phyloP scores from a whole-genome alignment of 306 rosid genomes.

The Vicia faba region DNA sequence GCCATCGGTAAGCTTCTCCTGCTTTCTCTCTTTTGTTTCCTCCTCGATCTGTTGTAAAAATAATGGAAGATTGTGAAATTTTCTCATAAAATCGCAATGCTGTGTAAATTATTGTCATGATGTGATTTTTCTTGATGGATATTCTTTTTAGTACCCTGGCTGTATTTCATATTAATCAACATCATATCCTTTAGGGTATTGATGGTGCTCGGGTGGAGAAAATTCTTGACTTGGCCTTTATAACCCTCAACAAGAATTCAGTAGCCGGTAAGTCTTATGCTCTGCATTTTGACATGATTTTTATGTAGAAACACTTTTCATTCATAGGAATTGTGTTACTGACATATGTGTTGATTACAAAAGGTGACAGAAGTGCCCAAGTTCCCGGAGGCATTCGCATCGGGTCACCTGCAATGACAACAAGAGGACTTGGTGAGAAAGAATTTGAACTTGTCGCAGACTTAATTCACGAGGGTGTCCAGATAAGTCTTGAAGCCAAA shows the following conservation, averaged over 20 bases:
- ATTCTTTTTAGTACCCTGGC: not conserved
- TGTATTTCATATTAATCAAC: slow-evolving; percentile 36
- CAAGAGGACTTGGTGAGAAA: slow-evolving; percentile 80
- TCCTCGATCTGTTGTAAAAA: not conserved
- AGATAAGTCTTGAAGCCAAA: slow-evolving; percentile 70
- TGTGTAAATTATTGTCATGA: slow-evolving; percentile 11
- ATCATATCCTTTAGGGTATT: slow-evolving; percentile 55
- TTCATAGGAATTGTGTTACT: slow-evolving; percentile 2
- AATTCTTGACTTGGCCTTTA: slow-evolving; percentile 90
- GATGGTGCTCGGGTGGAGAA: slow-evolving; percentile 97
- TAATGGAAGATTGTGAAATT: slow-evolving; percentile 9
- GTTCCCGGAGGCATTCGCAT: slow-evolving; percentile 97
- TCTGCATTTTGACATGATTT: slow-evolving; percentile 13
- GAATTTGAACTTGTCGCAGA: slow-evolving; percentile 73
- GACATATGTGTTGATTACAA: slow-evolving; percentile 26
- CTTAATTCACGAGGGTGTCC: slow-evolving; percentile 85
- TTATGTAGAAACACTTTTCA: not conserved
- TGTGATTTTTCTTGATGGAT: slow-evolving; percentile 30
- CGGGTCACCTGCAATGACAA: slow-evolving; percentile 97
- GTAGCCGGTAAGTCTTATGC: slow-evolving; percentile 69
- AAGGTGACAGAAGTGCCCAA: slow-evolving; percentile 89
- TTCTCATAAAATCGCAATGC: slow-evolving; percentile 18
- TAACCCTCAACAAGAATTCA: slow-evolving; percentile 93
- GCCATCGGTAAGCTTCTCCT: slow-evolving; percentile 69
- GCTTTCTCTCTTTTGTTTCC: not conserved